Conservation (phyloP, 73 alveolate genomes). For the Tetrahymena borealis region DNA sequence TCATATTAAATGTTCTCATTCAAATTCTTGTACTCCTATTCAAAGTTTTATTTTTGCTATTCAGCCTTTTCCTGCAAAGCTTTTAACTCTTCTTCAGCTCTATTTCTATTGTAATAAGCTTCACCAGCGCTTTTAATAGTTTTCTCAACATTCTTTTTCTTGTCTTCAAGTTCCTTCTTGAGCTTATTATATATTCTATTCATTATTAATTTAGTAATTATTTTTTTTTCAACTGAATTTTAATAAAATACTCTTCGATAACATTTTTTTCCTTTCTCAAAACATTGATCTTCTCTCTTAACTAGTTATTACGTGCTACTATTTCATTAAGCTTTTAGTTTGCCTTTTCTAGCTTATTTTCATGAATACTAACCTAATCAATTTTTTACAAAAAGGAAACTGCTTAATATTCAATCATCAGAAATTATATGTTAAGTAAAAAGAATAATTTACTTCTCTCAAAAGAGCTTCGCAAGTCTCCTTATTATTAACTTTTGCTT, state of each 20-base stretch:
- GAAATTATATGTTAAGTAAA: background rate
- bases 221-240: background rate
- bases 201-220: background rate
- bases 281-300: constrained; percentile 26
- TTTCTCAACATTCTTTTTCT: constrained; percentile 32
- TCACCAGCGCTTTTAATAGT: constrained; percentile 41
- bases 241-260: constrained; percentile 28
- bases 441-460: background rate
- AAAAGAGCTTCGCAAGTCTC: background rate
- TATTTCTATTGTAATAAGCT: constrained; percentile 39
- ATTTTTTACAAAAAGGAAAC: constrained; percentile 10
- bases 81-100: constrained; percentile 40
- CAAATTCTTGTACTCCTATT: constrained; percentile 24
- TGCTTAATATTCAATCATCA: background rate
- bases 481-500: background rate
- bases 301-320: constrained; percentile 23
- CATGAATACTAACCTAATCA: constrained; percentile 22
- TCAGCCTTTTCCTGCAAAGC: constrained; percentile 34
- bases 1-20: constrained; percentile 37
- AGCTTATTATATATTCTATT: constrained; percentile 16
- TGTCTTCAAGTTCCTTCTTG: constrained; percentile 31
- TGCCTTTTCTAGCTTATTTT: constrained; percentile 40
- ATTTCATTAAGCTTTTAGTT: constrained; percentile 35
- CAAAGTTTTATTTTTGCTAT: constrained; percentile 15
- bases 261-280: constrained; percentile 38